Evolutionary conservation across 768 basidiomycete genomes (phyloP).

Genomic region (Porphyrellus cyaneotinctus): DNA sequence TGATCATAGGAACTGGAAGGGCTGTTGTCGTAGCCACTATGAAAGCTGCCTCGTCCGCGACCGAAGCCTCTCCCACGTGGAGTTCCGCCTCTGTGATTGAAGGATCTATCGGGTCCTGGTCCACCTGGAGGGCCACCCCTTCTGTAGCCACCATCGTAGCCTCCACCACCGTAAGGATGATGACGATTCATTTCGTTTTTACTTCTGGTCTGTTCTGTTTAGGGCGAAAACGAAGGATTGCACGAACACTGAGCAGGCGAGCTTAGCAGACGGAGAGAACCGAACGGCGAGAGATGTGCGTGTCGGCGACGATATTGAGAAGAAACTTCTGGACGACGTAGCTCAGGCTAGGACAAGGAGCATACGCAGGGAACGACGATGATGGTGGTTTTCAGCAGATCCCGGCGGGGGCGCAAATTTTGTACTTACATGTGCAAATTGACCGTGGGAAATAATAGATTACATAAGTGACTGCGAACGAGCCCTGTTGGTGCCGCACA

Average conservation of each 20-base stretch:
- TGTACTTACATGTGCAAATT: constrained; percentile 26
- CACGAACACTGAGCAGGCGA: constrained; percentile 23
- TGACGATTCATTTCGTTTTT: constrained; percentile 71
- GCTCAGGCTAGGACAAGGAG: constrained; percentile 25
- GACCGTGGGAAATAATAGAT: constrained; percentile 25
- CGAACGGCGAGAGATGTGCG: constrained; percentile 18
- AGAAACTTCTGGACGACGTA: constrained; percentile 20
- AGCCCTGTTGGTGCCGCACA: not conserved
- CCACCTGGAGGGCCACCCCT: constrained; percentile 65
- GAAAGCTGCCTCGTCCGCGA: constrained; percentile 53
- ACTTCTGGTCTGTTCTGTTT: constrained; percentile 25
- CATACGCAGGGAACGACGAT: constrained; percentile 26
- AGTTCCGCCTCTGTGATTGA: constrained; percentile 58
- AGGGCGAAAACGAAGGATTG: constrained; percentile 22
- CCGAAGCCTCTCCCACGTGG: constrained; percentile 45
- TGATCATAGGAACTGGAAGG: constrained; percentile 63
- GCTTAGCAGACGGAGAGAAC: constrained; percentile 24
- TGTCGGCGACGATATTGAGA: constrained; percentile 17
- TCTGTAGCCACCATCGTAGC: constrained; percentile 56
- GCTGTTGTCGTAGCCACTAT: constrained; percentile 52
- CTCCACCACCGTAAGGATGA: constrained; percentile 71
- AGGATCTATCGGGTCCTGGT: constrained; percentile 70
- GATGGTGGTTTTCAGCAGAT: constrained; percentile 37
- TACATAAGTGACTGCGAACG: constrained; percentile 25
- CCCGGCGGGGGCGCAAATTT: constrained; percentile 27